Evolutionary conservation across 2,329 filamentous ascomycete genomes (phyloP).

Genomic region (Colletotrichum sp.): DNA sequence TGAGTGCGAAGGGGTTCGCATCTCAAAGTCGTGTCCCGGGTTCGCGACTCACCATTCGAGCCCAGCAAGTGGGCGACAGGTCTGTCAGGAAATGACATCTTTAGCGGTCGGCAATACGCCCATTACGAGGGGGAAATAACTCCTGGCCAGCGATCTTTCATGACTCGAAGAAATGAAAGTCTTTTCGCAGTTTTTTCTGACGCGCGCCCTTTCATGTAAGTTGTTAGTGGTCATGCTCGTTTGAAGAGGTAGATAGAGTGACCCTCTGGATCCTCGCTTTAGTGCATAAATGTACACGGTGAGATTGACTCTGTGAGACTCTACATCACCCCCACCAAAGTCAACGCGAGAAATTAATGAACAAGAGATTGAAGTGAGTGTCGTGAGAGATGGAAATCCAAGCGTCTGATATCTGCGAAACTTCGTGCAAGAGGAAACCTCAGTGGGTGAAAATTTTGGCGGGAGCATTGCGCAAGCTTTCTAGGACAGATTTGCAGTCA

Average conservation of each 20-base stretch:
- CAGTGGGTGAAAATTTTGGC: not conserved
- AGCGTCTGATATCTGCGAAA: not conserved
- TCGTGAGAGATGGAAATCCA: not conserved
- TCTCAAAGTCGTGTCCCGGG: not conserved
- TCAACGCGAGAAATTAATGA: not conserved
- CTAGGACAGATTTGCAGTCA: rapidly evolving
- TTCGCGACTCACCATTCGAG: conserved; percentile 55
- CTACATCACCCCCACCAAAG: not conserved
- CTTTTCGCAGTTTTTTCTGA: not conserved
- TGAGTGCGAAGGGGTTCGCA: not conserved
- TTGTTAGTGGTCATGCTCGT: not conserved
- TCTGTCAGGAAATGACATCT: conserved; percentile 52
- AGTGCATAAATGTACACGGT: conserved; percentile 6
- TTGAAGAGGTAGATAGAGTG: not conserved
- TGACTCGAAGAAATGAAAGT: not conserved
- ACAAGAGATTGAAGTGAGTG: not conserved
- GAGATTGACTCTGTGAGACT: not conserved
- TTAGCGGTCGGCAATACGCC: conserved; percentile 4
- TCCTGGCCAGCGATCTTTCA: not conserved
- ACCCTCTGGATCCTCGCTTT: not conserved
- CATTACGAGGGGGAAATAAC: not conserved
- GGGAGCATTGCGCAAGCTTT: rapidly evolving
- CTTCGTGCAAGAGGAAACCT: not conserved
- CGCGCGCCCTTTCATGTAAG: not conserved
- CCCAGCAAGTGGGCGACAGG: conserved; percentile 62